Evolutionary conservation across 495 filamentous ascomycete genomes (phyloP), one percentile per base, ranked within the genome.

Genomic region (Aspergillus asperescens): DNA sequence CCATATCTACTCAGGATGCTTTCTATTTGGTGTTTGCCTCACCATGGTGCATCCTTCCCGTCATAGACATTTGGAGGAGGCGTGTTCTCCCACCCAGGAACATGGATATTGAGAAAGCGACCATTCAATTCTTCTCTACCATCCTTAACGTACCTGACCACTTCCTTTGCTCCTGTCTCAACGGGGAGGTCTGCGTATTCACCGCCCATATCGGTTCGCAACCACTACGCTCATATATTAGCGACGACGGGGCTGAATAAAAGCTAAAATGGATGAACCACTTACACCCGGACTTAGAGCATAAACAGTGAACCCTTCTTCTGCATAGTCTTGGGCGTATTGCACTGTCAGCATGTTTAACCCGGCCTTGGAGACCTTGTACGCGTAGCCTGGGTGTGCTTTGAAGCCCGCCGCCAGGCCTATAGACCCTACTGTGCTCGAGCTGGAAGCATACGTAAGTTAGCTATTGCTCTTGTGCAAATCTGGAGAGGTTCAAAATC

Each of bases 181-280:
- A 68, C 62, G 0, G 67, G 54, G 12, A 80, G 62, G 62, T 81
- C 75, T 10, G 77, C 77, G 10, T 59, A 32, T 7, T 49, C 35
- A 12, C 68, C 63, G 10, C 75, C 76, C 15, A 77, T 63, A 28
- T 80, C 76, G 7, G 76, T 79, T 49, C 69, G 67, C 4, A 79
- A 50, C 76, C 77, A 80, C 72, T 78, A 45, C 16, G 23, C 12
- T 54, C 2, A 39, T 16, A 16, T 9, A 23, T 40, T 19, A 40
- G 38, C 16, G 5, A 23, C 35, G 13, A 40, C 1, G 20, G 16
- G 10, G 18, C 13, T 9, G 18, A 1, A 16, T 19, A 0, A 40
- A 19, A 19, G 20, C n/a, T n/a, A 22, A 19, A 12, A 19, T 13
- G 40, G 7, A 43, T 20, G 9, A 13, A 10, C 22, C 1, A 16